Evolutionary conservation across 331 rosid genomes (phyloP).

Genomic region (Acacia pycnantha): DNA sequence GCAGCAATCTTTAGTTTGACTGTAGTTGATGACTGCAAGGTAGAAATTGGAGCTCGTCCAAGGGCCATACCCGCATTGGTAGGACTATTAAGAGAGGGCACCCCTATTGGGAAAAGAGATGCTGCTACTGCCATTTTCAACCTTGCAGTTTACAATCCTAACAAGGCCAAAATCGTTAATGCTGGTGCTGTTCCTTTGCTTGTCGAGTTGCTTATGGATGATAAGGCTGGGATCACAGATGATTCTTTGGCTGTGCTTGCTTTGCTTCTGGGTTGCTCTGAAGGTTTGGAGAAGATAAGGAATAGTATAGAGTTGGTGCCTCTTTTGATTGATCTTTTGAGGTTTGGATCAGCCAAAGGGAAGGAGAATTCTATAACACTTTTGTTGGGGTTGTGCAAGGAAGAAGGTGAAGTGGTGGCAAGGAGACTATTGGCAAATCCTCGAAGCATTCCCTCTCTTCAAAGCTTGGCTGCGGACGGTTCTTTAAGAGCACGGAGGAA

Average conservation of each 20-base stretch:
- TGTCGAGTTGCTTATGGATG: slow-evolving; percentile 73
- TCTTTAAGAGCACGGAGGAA: slow-evolving; percentile 82
- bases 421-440: slow-evolving; percentile 72
- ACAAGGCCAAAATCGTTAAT: slow-evolving; percentile 54
- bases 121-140: slow-evolving; percentile 79
- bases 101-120: slow-evolving; percentile 74
- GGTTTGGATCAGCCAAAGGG: slow-evolving; percentile 90
- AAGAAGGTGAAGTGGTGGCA: slow-evolving; percentile 80
- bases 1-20: slow-evolving; percentile 79
- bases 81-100: slow-evolving; percentile 77
- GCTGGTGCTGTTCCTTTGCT: slow-evolving; percentile 66
- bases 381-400: slow-evolving; percentile 78
- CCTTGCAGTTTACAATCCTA: slow-evolving; percentile 69
- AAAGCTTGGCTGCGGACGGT: slow-evolving; percentile 68
- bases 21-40: slow-evolving; percentile 74
- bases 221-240: slow-evolving; percentile 80
- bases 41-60: slow-evolving; percentile 58
- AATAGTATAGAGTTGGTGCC: slow-evolving; percentile 63
- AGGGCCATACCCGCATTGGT: slow-evolving; percentile 80
- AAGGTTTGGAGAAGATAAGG: slow-evolving; percentile 71
- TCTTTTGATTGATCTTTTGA: slow-evolving; percentile 75
- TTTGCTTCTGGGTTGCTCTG: slow-evolving; percentile 58
- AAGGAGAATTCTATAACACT: slow-evolving; percentile 80
- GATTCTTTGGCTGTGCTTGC: slow-evolving; percentile 78
- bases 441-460: slow-evolving; percentile 79